Conservation (phyloP, 345 rosid species). For the Corymbia maculata region DNA sequence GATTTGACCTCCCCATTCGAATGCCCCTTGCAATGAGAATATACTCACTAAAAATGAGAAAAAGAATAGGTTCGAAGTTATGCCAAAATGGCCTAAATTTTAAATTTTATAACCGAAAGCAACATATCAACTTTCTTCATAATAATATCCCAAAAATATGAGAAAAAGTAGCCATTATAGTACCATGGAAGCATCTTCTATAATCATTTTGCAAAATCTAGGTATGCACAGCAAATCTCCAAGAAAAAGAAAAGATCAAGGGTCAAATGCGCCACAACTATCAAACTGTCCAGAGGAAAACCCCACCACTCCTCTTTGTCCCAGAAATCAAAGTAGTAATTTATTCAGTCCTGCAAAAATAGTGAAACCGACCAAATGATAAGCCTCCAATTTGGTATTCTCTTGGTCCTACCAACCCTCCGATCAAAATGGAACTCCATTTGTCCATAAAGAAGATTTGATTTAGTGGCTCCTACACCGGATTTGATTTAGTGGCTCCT, state of each 20-base stretch:
- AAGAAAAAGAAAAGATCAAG: background rate
- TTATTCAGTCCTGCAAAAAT: background rate
- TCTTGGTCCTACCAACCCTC: background rate
- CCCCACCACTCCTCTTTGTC: background rate
- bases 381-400: background rate
- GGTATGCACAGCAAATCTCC: background rate
- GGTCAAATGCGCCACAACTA: background rate
- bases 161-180: too few relatives aligned
- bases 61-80: background rate
- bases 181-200: too few relatives aligned
- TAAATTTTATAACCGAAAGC: background rate
- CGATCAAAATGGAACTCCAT: background rate
- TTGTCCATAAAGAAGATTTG: background rate
- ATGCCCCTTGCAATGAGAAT: background rate
- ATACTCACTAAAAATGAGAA: background rate
- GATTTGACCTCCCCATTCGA: too few relatives aligned
- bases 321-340: background rate
- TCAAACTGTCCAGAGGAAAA: background rate
- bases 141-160: too few relatives aligned
- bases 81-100: background rate
- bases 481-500: background rate
- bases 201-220: background rate
- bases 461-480: background rate
- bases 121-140: background rate
- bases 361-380: background rate